phyloP scores from a whole-genome alignment of 169 alveolate genomes.

The Miamiensis avidus region DNA sequence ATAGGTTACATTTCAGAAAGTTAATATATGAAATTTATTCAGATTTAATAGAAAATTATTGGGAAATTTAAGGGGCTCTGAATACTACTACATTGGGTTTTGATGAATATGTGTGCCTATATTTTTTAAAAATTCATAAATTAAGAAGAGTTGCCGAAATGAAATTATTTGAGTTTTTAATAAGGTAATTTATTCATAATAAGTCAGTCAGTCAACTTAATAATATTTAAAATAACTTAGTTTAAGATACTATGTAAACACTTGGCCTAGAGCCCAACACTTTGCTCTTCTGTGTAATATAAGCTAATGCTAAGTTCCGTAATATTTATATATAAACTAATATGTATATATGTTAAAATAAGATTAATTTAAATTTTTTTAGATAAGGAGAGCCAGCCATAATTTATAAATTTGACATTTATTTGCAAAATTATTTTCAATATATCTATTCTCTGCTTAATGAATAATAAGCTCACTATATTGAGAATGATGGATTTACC shows the following conservation, averaged over 20 bases:
- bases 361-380: no score
- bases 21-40: slow-evolving; percentile 2
- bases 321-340: no score
- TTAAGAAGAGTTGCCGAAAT: slow-evolving; percentile 22
- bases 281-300: slow-evolving; percentile 14
- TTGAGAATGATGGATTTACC: slow-evolving; percentile 7
- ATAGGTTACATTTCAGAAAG: neutral
- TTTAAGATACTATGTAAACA: neutral
- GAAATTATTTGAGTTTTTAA: slow-evolving; percentile 15
- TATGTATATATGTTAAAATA: no score
- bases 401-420: slow-evolving; percentile 23
- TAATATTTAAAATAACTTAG: no score
- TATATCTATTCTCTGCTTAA: neutral
- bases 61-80: slow-evolving; percentile 9
- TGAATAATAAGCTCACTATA: neutral
- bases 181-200: no score
- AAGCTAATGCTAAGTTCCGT: neutral
- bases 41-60: neutral
- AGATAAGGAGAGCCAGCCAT: neutral
- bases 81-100: neutral
- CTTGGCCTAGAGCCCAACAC: slow-evolving; percentile 7
- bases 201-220: no score
- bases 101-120: slow-evolving; percentile 6
- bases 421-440: slow-evolving; percentile 4
- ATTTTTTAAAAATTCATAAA: neutral